Base-by-base conservation (phyloP, 495 filamentous ascomycete species). In the Penicillium lividum region DNA sequence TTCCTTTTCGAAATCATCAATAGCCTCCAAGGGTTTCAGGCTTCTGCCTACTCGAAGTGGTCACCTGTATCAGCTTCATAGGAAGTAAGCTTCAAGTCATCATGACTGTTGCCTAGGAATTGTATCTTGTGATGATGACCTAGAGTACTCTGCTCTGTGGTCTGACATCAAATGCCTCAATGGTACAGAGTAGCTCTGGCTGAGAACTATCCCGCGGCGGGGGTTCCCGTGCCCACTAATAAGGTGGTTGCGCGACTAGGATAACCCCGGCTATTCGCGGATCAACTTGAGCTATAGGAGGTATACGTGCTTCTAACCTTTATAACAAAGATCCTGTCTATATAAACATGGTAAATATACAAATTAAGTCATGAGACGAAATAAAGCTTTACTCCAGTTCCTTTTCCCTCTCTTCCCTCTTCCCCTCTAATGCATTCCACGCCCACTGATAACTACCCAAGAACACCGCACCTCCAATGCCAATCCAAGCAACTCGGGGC, bases 401-500 rank as follows among this genome's bases (percentile, higher is more conserved):
- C 48, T 61, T 60, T 30, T 68, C 63, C 50, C 61, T 60, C 60
- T 33, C 46, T 43, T 52, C 46, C 57, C 49, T 58, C 64, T 66
- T 62, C 5, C 75, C 72, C 54, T 82, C 84, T 56, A 96, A 67
- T 7, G 82, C 75, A 79, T 92, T 94, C 63, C 84, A 88, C 40
- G 89, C 91, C 84, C 86, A 93, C 73, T 98, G 92, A 75, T 97
- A 99, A 65, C 89, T 96, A 1, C 94, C 94, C 70, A 99, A 73
- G 76, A 99, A 99, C 36, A 99, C 88, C 2, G 93, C 92, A 13
- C 94, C 94, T 4, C 94, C 94, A 58, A 86, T 86, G 62, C 89
- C 91, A 71, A 99, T 99, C 92, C 95, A 98, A 67, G 92, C 82
- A 25, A 96, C 84, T 48, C 94, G 76, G 1, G 94, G 94, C 44